Conservation (phyloP, 495 filamentous ascomycete genomes). For the Neurospora hispaniola region DNA sequence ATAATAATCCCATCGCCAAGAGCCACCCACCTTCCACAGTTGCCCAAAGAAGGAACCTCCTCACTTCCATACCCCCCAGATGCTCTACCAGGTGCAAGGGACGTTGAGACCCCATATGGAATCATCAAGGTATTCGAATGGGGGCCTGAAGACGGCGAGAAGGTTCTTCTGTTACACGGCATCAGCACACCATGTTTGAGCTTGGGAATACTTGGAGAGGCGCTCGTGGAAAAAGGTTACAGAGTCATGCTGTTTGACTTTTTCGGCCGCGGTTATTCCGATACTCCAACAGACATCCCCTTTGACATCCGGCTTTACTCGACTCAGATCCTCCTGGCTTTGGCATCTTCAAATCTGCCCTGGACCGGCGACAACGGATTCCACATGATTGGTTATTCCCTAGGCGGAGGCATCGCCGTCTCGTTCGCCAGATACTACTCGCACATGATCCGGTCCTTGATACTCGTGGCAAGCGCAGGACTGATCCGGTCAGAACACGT, state of each 20-base stretch:
- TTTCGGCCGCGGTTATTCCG: constrained; percentile 73
- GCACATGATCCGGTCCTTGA: constrained; percentile 53
- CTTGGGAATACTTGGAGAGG: constrained; percentile 52
- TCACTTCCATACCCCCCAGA: constrained; percentile 58
- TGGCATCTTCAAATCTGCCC: constrained; percentile 50
- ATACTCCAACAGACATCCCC: constrained; percentile 51
- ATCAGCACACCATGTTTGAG: constrained; percentile 68
- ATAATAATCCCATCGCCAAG: constrained; percentile 14
- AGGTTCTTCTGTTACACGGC: constrained; percentile 68
- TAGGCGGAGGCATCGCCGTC: constrained; percentile 68
- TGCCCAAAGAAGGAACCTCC: constrained; percentile 10
- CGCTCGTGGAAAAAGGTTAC: constrained; percentile 54
- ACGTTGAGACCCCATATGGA: constrained; percentile 67
- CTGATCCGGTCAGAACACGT: constrained; percentile 33
- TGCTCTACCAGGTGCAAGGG: constrained; percentile 60
- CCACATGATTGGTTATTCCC: constrained; percentile 68
- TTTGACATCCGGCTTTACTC: constrained; percentile 64
- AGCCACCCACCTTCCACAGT: constrained; percentile 13
- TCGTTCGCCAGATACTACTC: constrained; percentile 63
- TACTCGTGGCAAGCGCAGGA: constrained; percentile 67
- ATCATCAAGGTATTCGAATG: constrained; percentile 69
- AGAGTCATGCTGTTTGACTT: constrained; percentile 73
- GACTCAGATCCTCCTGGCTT: constrained; percentile 59
- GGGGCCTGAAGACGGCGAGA: constrained; percentile 61
- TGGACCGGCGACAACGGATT: constrained; percentile 45